Percentiles rank a stretch among this genome's conserved stretches.
Evolutionary conservation across 768 basidiomycete genomes (phyloP).

Genomic region (Symmetrospora coprosmae): DNA sequence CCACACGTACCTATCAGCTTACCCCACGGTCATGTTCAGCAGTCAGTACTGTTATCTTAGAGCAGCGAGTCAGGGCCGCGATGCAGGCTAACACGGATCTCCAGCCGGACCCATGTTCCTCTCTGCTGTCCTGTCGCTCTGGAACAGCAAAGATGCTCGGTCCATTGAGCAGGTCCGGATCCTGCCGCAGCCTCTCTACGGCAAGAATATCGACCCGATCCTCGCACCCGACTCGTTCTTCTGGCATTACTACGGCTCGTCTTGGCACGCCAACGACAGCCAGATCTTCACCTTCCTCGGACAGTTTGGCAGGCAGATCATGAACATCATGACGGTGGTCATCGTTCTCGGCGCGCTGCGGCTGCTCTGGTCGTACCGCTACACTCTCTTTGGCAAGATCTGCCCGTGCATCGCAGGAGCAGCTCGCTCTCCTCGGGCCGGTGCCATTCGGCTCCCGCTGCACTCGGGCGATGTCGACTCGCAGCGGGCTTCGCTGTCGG

Average conservation of each 20-base stretch:
- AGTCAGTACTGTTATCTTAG: not conserved
- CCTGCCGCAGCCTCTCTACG: conserved; percentile 90
- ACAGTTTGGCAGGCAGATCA: not conserved
- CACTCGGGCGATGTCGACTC: too few relatives aligned
- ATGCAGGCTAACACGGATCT: conserved; percentile 34
- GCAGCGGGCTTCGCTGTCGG: too few relatives aligned
- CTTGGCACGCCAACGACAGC: conserved; percentile 93
- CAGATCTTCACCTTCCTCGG: conserved; percentile 75
- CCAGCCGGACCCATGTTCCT: conserved; percentile 97
- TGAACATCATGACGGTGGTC: not conserved
- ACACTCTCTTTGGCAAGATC: too few relatives aligned
- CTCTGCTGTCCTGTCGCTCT: conserved; percentile 82
- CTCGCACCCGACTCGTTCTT: conserved; percentile 67
- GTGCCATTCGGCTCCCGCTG: too few relatives aligned
- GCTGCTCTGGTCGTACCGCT: too few relatives aligned
- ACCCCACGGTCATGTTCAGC: conserved; percentile 95
- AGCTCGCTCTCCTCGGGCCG: too few relatives aligned
- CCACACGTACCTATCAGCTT: conserved; percentile 86
- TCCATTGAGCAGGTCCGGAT: conserved; percentile 55
- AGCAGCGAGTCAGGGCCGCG: too few relatives aligned
- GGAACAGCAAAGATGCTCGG: conserved; percentile 34
- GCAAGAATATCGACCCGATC: conserved; percentile 45
- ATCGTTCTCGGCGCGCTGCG: conserved; percentile 8
- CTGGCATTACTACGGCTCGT: conserved; percentile 85
- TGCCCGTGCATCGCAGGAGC: too few relatives aligned